A percentile compares a stretch with the other conserved stretches of the same genome.
phyloP scores from a whole-genome alignment of 805 yeast genomes.

The Candida boleticola region DNA sequence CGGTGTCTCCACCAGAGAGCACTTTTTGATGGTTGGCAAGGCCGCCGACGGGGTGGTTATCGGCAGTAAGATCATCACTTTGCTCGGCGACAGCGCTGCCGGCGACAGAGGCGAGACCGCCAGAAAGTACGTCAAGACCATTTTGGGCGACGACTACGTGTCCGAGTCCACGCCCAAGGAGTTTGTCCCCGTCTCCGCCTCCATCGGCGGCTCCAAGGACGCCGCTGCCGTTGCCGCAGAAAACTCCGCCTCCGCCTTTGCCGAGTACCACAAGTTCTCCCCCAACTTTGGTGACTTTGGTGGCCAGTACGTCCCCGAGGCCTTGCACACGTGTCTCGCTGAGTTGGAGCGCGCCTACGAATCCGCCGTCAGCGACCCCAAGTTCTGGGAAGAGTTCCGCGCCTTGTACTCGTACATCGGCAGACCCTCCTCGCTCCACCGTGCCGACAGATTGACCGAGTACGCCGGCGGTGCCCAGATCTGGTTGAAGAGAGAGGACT shows the following conservation, averaged over 20 bases:
- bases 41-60: constrained; percentile 94
- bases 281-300: constrained; percentile 94
- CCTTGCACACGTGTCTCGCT: constrained; percentile 83
- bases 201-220: constrained; percentile 4
- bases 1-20: constrained; percentile 94
- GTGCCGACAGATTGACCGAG: constrained; percentile 86
- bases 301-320: constrained; percentile 98
- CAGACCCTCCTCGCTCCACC: constrained; percentile 90
- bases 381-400: constrained; percentile 90
- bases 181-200: constrained; percentile 9
- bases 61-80: constrained; percentile 79
- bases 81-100: constrained; percentile 60
- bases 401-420: constrained; percentile 89
- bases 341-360: constrained; percentile 89
- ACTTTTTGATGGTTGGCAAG: constrained; percentile 73
- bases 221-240: constrained; percentile 14
- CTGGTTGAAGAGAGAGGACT: constrained; percentile 97
- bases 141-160: constrained; percentile 55
- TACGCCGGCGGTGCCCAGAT: constrained; percentile 88
- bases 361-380: constrained; percentile 82
- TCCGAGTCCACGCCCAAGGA: constrained; percentile 24
- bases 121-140: constrained; percentile 61
- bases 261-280: constrained; percentile 64
- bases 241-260: constrained; percentile 33
- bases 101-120: constrained; percentile 66